Conservation (phyloP, 768 basidiomycete species). For the Termitomyces heimii region DNA sequence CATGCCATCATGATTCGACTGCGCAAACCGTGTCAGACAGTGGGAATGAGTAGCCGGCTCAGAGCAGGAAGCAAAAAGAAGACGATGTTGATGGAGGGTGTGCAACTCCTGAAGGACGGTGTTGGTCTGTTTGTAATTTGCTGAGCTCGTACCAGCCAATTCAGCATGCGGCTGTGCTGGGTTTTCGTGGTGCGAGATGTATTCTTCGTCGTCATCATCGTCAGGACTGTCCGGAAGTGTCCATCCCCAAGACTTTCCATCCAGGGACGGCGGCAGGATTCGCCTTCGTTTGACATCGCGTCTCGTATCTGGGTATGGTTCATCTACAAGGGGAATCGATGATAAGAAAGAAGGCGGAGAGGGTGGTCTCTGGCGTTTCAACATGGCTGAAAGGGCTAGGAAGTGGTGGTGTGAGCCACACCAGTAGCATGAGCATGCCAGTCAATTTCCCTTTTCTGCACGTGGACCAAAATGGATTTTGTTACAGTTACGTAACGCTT, state of each 20-base stretch:
- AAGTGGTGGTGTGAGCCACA: not conserved
- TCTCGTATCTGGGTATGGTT: slow-evolving; percentile 19
- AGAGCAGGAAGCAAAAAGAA: slow-evolving; percentile 30
- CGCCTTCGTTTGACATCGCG: slow-evolving; percentile 49
- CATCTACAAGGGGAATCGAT: slow-evolving; percentile 19
- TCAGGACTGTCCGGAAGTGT: slow-evolving; percentile 19
- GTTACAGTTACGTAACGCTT: slow-evolving; percentile 9
- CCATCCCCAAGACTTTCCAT: slow-evolving; percentile 49
- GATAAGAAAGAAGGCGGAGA: slow-evolving; percentile 35
- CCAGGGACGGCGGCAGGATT: slow-evolving; percentile 42
- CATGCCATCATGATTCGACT: not conserved
- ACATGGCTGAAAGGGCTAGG: slow-evolving; percentile 25
- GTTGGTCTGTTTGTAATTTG: slow-evolving; percentile 59
- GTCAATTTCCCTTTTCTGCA: not conserved
- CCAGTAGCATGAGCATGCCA: slow-evolving; percentile 1
- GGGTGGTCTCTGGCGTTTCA: slow-evolving; percentile 46
- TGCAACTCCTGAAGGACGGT: slow-evolving; percentile 66
- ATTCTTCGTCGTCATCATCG: slow-evolving; percentile 27
- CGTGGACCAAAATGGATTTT: slow-evolving; percentile 1
- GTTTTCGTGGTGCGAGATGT: slow-evolving; percentile 14
- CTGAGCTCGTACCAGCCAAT: slow-evolving; percentile 12
- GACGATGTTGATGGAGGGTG: slow-evolving; percentile 58
- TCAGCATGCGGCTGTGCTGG: slow-evolving; percentile 16
- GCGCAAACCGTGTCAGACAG: not conserved
- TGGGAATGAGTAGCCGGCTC: not conserved